These are phyloP conservation scores for Haematococcus lacustris DNA, from an alignment of 139 green algal species.

Conservation along the genomic window DNA sequence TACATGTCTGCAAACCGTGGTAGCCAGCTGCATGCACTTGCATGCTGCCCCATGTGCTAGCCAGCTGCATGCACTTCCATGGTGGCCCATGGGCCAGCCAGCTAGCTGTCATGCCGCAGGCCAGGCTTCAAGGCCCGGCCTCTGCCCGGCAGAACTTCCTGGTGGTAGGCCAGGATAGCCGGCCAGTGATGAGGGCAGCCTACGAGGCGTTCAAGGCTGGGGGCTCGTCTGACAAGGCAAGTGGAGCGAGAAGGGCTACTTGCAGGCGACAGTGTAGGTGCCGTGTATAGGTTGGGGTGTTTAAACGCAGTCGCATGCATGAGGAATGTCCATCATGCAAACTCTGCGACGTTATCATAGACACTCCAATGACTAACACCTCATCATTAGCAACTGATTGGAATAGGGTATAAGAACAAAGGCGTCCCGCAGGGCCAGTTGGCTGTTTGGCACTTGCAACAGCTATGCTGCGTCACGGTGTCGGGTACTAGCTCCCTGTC, in stretches of 20 bases:
- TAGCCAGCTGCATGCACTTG: too few species aligned
- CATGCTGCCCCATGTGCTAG: too few species aligned
- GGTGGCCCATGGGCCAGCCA: too few species aligned
- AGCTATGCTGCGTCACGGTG: background rate
- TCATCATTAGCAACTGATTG: background rate
- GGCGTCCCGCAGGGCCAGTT: too few species aligned
- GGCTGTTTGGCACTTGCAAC: too few species aligned
- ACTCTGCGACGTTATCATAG: background rate
- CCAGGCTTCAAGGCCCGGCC: background rate
- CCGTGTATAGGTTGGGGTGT: too few species aligned
- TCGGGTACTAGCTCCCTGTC: background rate
- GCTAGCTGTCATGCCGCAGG: background rate
- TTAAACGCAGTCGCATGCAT: background rate
- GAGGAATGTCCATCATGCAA: background rate
- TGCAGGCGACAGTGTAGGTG: too few species aligned
- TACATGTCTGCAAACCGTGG: too few species aligned
- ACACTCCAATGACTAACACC: background rate
- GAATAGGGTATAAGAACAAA: too few species aligned
- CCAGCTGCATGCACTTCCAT: too few species aligned
- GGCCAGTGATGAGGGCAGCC: constrained; percentile 70
- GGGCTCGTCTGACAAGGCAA: background rate
- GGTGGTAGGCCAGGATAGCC: constrained; percentile 63
- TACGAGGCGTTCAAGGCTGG: constrained; percentile 42
- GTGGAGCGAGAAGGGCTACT: background rate
- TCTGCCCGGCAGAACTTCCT: background rate